Conservation (phyloP, 495 filamentous ascomycete species). For the Neurospora africana region DNA sequence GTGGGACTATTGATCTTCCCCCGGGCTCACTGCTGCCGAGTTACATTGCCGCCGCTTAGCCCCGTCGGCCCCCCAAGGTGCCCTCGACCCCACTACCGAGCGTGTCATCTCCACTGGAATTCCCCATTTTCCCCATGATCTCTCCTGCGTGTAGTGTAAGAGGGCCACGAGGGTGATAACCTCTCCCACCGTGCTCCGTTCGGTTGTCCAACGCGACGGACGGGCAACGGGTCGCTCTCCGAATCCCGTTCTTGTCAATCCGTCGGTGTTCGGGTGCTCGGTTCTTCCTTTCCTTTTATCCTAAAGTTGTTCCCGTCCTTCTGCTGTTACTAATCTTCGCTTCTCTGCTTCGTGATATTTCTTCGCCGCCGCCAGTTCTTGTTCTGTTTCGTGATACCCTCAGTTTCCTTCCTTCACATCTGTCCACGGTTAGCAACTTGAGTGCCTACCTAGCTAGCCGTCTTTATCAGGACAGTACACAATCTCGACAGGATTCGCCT, state of each 20-base stretch:
- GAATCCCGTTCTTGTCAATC: background rate
- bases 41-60: slow-evolving; percentile 12
- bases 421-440: background rate
- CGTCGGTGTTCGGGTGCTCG: background rate
- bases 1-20: slow-evolving; percentile 1
- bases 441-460: background rate
- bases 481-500: background rate
- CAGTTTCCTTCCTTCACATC: background rate
- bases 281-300: background rate
- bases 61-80: slow-evolving; percentile 8
- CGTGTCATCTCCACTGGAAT: slow-evolving; percentile 6
- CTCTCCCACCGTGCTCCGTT: background rate
- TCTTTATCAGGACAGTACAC: background rate
- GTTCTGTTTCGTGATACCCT: background rate
- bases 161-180: background rate
- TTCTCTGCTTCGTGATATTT: background rate
- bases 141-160: background rate
- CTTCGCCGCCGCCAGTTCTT: background rate
- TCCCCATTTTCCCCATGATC: slow-evolving; percentile 1
- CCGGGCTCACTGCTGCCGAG: slow-evolving; percentile 16
- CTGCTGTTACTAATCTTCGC: background rate
- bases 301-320: background rate
- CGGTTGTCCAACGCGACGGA: background rate
- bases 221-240: background rate
- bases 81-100: slow-evolving; percentile 11